Base-by-base conservation (phyloP, 306 rosid genomes). In the Medicago arabica region DNA sequence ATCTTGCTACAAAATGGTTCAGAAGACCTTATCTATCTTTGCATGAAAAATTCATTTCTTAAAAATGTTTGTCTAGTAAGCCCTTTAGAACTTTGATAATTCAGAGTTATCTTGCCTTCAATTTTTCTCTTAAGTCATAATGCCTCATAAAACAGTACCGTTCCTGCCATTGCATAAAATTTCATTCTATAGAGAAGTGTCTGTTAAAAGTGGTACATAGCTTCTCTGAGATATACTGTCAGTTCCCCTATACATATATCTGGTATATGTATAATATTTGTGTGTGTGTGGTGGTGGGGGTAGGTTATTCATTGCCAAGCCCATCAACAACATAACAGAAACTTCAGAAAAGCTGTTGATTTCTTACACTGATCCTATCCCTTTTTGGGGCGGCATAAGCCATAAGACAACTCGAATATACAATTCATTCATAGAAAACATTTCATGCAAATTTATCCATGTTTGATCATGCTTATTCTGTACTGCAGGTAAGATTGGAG, bases 401-500 rank as follows among this genome's bases (percentile, higher is more conserved):
- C 57, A 47, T 44, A 47, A 55, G 16, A 69, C 38, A 10, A 21
- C 17, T 39, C 3, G 41, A 36, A 50, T 61, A 51, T 41, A 46
- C 12, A 12, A 19, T 54, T 44, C 34, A 85, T 89, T 68, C 88
- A 91, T 40, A 74, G 78, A 67, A 61, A 11, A 5, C 0, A n/a
- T 21, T 21, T 28, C 18, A 60, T 40, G 31, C 76, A 75, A 39
- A 39, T 69, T 39, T 73, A 66, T 70, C 63, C 47, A 21, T 39
- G 67, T 19, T 49, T 74, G 65, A 39, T 70, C 28, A 19, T 71
- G 60, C 62, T 75, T 85, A 34, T 66, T 16, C 39, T 21, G 46
- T 10, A 64, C 17, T 55, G 69, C 91, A 95, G 99, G 99, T 79
- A 95, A 95, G 82, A 93, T 95, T 76, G 98, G 97, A 78, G 99